Evolutionary conservation across 495 filamentous ascomycete genomes (phyloP).

Genomic region (Neurospora sp.): DNA sequence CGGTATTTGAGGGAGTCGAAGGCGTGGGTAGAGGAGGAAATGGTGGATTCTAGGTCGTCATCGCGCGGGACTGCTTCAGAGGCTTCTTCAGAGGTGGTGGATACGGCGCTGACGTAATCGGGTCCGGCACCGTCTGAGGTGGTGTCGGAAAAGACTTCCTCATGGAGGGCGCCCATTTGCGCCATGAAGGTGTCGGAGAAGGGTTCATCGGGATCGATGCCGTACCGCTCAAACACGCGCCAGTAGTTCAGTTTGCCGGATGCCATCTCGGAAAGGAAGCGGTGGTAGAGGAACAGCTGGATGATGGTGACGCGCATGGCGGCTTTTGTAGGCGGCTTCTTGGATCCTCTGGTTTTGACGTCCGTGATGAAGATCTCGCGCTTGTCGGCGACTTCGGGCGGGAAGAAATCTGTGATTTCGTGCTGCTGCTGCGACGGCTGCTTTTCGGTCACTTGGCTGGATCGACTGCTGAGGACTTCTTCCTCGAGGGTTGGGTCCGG

Average conservation of each 20-base stretch:
- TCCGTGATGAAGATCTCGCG: conserved; percentile 67
- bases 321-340: conserved; percentile 51
- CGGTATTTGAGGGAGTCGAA: conserved; percentile 20
- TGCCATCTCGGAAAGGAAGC: conserved; percentile 68
- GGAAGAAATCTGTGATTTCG: conserved; percentile 16
- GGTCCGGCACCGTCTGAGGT: conserved; percentile 9
- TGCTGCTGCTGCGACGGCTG: conserved; percentile 11
- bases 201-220: conserved; percentile 46
- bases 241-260: conserved; percentile 58
- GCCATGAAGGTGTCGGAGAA: conserved; percentile 77
- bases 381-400: conserved; percentile 1
- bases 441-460: conserved; percentile 8
- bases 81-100: conserved; percentile 28
- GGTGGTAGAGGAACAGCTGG: conserved; percentile 86
- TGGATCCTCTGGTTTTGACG: conserved; percentile 68
- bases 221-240: conserved; percentile 57
- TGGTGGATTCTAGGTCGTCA: background rate
- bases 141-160: conserved; percentile 39
- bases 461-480: conserved; percentile 25
- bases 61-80: background rate
- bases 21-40: background rate
- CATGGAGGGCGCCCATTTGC: conserved; percentile 61
- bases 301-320: conserved; percentile 69
- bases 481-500: conserved; percentile 62
- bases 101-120: conserved; percentile 13